A percentile compares a stretch with the other conserved stretches of the same genome.
These are phyloP conservation scores for Aspergillus sp. DNA, from an alignment of 2,329 filamentous ascomycete genomes.

Conservation along the genomic window DNA sequence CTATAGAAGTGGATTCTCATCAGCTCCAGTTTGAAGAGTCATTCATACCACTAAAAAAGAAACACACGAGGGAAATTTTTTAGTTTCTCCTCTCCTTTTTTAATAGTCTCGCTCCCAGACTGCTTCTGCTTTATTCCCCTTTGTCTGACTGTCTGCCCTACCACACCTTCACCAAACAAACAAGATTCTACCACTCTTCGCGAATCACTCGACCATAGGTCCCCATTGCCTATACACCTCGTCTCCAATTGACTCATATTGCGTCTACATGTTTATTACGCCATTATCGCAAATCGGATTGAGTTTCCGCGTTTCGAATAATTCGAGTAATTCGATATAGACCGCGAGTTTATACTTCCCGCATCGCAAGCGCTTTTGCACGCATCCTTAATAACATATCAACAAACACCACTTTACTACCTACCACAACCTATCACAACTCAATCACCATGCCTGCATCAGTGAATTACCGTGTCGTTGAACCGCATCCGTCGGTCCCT, in stretches of 20 bases:
- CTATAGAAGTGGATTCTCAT: slow-evolving; percentile 13
- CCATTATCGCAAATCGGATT: neutral
- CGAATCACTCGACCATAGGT: slow-evolving; percentile 10
- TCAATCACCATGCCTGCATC: slow-evolving; percentile 33
- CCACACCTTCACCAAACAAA: neutral
- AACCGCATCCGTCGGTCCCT: slow-evolving; percentile 62
- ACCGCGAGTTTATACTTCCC: neutral
- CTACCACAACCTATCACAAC: slow-evolving; percentile 12
- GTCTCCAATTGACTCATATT: neutral
- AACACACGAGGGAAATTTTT: slow-evolving; percentile 16
- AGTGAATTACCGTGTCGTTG: slow-evolving; percentile 56
- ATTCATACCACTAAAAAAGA: slow-evolving; percentile 7
- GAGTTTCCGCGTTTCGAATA: neutral
- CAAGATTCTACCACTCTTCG: neutral
- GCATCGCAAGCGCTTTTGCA: neutral
- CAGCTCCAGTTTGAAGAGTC: slow-evolving; percentile 8
- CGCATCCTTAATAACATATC: neutral
- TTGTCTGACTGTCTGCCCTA: neutral
- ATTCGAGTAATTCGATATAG: slow-evolving; percentile 1
- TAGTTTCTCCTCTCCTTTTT: neutral
- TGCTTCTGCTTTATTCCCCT: neutral
- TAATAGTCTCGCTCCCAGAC: neutral
- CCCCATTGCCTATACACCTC: neutral
- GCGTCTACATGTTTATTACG: slow-evolving; percentile 2
- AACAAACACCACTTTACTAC: neutral